These are phyloP conservation scores for Ascochyta fabae DNA, from an alignment of 2,329 filamentous ascomycete species.

Conservation along the genomic window DNA sequence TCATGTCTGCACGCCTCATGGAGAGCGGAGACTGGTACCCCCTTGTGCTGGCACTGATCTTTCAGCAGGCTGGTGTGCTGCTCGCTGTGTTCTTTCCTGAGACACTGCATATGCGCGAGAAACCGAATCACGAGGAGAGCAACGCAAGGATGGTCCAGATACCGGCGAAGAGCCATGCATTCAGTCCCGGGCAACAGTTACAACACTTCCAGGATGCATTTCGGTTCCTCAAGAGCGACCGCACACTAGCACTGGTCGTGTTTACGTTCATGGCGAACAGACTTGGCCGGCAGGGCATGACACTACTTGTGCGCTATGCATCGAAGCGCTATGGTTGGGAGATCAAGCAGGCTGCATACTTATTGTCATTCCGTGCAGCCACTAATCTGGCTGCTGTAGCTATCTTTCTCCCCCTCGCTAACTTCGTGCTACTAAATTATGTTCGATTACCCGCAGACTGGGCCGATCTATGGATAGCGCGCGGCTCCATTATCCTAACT, in stretches of 20 bases:
- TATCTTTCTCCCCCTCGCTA: slow-evolving; percentile 53
- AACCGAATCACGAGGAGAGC: slow-evolving; percentile 33
- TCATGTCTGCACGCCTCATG: slow-evolving; percentile 44
- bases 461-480: slow-evolving; percentile 56
- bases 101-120: slow-evolving; percentile 44
- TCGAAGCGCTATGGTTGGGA: slow-evolving; percentile 59
- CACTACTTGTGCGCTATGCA: slow-evolving; percentile 59
- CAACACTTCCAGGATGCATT: slow-evolving; percentile 48
- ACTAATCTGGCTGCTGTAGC: slow-evolving; percentile 57
- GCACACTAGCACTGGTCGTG: slow-evolving; percentile 51
- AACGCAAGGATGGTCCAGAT: slow-evolving; percentile 19
- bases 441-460: slow-evolving; percentile 46
- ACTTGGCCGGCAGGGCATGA: slow-evolving; percentile 56
- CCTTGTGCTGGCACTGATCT: slow-evolving; percentile 37
- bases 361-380: slow-evolving; percentile 56
- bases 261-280: slow-evolving; percentile 57
- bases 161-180: slow-evolving; percentile 18
- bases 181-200: slow-evolving; percentile 39
- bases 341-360: slow-evolving; percentile 50
- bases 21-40: slow-evolving; percentile 43
- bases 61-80: slow-evolving; percentile 35
- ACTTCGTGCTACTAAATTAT: slow-evolving; percentile 47
- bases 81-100: slow-evolving; percentile 43
- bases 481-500: slow-evolving; percentile 54
- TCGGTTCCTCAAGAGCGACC: slow-evolving; percentile 49